A percentile compares a stretch with the other conserved stretches of the same genome.
These are phyloP conservation scores for Friedmanniomyces simplex DNA, from an alignment of 495 filamentous ascomycete species.

Conservation along the genomic window DNA sequence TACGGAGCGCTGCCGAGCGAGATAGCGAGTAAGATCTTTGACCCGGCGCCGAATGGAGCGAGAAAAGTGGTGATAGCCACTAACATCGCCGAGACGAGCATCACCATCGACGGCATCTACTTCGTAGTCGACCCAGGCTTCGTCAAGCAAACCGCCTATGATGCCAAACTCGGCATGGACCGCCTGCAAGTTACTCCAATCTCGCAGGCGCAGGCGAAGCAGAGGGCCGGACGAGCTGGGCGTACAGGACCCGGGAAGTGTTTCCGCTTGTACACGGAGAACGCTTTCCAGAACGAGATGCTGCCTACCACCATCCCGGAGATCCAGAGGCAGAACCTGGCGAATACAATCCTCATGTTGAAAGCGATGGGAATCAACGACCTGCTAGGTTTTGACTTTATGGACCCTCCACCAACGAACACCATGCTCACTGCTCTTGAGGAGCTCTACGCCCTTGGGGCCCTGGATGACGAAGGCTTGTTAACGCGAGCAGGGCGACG, in stretches of 20 bases:
- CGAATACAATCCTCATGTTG: constrained; percentile 90
- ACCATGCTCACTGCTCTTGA: constrained; percentile 96
- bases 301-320: constrained; percentile 90
- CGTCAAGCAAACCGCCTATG: constrained; percentile 94
- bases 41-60: constrained; percentile 76
- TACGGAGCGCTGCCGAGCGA: constrained; percentile 89
- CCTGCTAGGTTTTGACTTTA: constrained; percentile 93
- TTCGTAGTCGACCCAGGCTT: constrained; percentile 97
- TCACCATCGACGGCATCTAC: constrained; percentile 95
- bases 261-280: constrained; percentile 57
- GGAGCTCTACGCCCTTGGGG: constrained; percentile 84
- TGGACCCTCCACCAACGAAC: constrained; percentile 95
- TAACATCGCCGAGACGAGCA: constrained; percentile 95
- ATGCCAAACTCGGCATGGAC: constrained; percentile 97
- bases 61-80: constrained; percentile 97
- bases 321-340: constrained; percentile 93
- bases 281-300: constrained; percentile 95
- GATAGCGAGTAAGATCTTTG: constrained; percentile 90
- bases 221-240: constrained; percentile 74
- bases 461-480: constrained; percentile 92
- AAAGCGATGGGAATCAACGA: constrained; percentile 99
- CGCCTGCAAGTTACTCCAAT: constrained; percentile 90
- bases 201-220: constrained; percentile 92
- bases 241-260: constrained; percentile 13
- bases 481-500: constrained; percentile 85